Evolutionary conservation across 23 red algal species (phyloP).

Genomic region (Cyanidium caldarium): DNA sequence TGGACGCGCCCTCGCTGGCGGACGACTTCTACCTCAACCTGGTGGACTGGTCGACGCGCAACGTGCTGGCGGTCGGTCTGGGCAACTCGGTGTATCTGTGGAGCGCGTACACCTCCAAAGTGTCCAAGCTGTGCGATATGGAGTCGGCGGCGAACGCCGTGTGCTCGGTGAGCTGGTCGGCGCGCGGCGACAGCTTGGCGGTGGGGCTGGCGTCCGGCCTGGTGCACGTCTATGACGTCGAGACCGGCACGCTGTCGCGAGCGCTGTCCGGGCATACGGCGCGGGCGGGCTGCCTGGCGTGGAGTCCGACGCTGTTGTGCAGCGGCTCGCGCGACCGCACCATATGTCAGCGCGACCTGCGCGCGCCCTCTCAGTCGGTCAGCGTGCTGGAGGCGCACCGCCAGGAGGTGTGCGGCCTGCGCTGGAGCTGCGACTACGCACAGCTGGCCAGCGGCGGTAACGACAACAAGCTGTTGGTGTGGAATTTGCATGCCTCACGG

Average conservation of each 20-base stretch:
- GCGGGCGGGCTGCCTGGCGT: conserved; percentile 56
- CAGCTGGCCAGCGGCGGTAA: conserved; percentile 89
- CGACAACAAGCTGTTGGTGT: conserved; percentile 85
- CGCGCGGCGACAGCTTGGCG: conserved; percentile 41
- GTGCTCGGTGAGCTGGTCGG: conserved; percentile 61
- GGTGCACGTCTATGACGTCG: conserved; percentile 65
- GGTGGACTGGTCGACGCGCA: conserved; percentile 68
- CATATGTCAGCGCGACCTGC: conserved; percentile 61
- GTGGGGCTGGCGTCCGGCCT: conserved; percentile 47
- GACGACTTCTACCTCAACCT: conserved; percentile 98
- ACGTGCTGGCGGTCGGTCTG: conserved; percentile 74
- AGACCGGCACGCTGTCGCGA: conserved; percentile 14
- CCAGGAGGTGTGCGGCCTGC: conserved; percentile 85
- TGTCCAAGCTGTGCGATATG: conserved; percentile 75
- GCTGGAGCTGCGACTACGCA: conserved; percentile 57
- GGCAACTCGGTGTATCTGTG: conserved; percentile 79
- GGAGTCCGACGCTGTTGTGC: conserved; percentile 29
- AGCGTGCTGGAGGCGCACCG: conserved; percentile 25
- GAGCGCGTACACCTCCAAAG: conserved; percentile 48
- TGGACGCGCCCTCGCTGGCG: conserved; percentile 53
- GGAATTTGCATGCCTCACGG: conserved; percentile 25
- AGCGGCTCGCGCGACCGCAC: conserved; percentile 58
- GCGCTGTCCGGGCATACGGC: conserved; percentile 49
- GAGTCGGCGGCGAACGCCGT: conserved; percentile 22
- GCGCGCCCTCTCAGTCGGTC: conserved; percentile 21